Percentiles rank a stretch among this genome's conserved stretches.
Conservation (phyloP, 2,329 filamentous ascomycete species). For the Fusarium sp. region DNA sequence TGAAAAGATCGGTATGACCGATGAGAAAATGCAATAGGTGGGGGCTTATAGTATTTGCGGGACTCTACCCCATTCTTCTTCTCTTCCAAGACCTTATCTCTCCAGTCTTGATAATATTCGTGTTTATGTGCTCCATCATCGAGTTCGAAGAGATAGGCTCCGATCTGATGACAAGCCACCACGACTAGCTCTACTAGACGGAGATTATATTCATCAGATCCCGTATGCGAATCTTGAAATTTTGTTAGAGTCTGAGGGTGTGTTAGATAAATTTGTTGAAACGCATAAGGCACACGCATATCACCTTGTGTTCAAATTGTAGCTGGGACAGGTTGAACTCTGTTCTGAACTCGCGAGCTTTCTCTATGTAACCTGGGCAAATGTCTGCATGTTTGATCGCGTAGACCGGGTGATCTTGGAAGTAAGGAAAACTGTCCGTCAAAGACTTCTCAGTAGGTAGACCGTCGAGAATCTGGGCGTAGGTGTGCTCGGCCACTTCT, state of each 20-base stretch:
- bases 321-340: constrained; percentile 3
- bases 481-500: constrained; percentile 7
- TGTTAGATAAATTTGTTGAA: no score
- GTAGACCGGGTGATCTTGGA: background rate
- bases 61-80: background rate
- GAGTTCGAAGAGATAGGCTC: constrained; percentile 14
- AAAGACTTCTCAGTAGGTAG: constrained; percentile 4
- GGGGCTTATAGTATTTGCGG: background rate
- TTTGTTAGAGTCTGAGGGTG: background rate
- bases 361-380: constrained; percentile 19
- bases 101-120: constrained; percentile 11
- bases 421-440: background rate
- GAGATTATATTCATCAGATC: background rate
- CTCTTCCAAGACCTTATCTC: background rate
- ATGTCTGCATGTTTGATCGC: background rate
- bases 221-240: background rate
- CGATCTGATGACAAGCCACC: constrained; percentile 29
- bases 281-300: background rate
- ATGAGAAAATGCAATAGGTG: constrained; percentile 15
- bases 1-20: constrained; percentile 12
- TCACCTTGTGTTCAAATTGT: fast-evolving
- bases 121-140: constrained; percentile 30
- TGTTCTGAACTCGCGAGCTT: constrained; percentile 2
- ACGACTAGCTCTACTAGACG: constrained; percentile 26
- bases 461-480: constrained; percentile 31